A percentile compares a stretch with the other conserved stretches of the same genome.
phyloP scores from a whole-genome alignment of 441 rosid species.

The Cnidoscolus chayamansa region DNA sequence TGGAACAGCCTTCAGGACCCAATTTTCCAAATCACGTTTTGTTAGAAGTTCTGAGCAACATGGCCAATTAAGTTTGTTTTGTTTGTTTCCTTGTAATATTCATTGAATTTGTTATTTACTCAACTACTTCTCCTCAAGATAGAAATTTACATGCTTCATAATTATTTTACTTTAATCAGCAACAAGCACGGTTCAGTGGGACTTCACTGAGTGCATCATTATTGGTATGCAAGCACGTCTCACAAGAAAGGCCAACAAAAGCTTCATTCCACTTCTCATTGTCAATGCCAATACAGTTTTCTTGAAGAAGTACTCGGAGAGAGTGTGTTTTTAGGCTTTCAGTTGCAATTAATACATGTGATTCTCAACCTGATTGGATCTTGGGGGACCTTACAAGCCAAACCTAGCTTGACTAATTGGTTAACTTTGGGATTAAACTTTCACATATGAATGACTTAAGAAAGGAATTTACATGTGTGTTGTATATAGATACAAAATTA shows the following conservation, averaged over 20 bases:
- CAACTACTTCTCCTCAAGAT: background rate
- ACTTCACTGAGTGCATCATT: background rate
- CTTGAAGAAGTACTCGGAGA: background rate
- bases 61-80: background rate
- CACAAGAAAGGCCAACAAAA: background rate
- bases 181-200: background rate
- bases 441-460: background rate
- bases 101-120: background rate
- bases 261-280: background rate
- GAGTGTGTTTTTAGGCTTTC: background rate
- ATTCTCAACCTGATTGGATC: background rate
- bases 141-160: background rate
- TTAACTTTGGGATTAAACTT: background rate
- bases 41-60: background rate
- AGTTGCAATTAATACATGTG: background rate
- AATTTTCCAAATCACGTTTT: background rate
- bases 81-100: background rate
- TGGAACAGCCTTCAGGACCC: background rate
- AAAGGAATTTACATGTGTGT: background rate
- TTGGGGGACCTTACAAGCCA: background rate
- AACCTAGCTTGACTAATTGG: background rate
- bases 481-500: background rate
- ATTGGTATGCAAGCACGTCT: background rate
- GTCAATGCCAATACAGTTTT: background rate
- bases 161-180: background rate